These are phyloP conservation scores for Wickerhamiella pararugosa DNA, from an alignment of 1,139 yeast species.

Conservation along the genomic window DNA sequence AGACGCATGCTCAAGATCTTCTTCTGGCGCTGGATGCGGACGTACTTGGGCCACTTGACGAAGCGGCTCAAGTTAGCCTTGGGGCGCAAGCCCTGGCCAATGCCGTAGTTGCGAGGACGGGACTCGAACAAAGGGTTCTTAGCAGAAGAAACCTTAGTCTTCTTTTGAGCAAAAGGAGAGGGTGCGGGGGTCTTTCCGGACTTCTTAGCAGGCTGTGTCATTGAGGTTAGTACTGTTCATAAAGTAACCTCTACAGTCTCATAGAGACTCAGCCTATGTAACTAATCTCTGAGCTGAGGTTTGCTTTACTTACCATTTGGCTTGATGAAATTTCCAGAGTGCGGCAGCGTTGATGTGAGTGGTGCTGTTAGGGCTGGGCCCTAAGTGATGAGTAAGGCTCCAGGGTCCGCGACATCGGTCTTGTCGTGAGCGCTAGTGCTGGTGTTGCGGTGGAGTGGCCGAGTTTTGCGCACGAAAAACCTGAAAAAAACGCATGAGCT, in stretches of 20 bases:
- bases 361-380: too few species aligned
- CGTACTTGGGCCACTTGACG: constrained; percentile 98
- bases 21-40: constrained; percentile 95
- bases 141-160: constrained; percentile 20
- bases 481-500: too few species aligned
- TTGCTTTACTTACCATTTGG: too few species aligned
- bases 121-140: constrained; percentile 70
- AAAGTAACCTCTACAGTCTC: constrained; percentile 23
- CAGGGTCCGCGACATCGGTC: too few species aligned
- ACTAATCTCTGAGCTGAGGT: too few species aligned
- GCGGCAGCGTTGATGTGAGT: too few species aligned
- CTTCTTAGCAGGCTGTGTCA: constrained; percentile 60
- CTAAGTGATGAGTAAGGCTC: too few species aligned
- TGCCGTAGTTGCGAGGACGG: constrained; percentile 87
- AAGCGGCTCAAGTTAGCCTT: constrained; percentile 90
- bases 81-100: constrained; percentile 90
- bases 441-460: too few species aligned
- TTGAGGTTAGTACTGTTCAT: constrained; percentile 31
- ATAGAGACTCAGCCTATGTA: constrained; percentile 10
- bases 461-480: too few species aligned
- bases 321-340: too few species aligned
- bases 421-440: too few species aligned
- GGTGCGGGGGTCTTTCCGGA: constrained; percentile 71
- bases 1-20: constrained; percentile 87
- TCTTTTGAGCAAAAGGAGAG: constrained; percentile 55